A percentile compares a stretch with the other conserved stretches of the same genome.
phyloP scores from a whole-genome alignment of 345 rosid species.

The Rhodomyrtus tomentosa region DNA sequence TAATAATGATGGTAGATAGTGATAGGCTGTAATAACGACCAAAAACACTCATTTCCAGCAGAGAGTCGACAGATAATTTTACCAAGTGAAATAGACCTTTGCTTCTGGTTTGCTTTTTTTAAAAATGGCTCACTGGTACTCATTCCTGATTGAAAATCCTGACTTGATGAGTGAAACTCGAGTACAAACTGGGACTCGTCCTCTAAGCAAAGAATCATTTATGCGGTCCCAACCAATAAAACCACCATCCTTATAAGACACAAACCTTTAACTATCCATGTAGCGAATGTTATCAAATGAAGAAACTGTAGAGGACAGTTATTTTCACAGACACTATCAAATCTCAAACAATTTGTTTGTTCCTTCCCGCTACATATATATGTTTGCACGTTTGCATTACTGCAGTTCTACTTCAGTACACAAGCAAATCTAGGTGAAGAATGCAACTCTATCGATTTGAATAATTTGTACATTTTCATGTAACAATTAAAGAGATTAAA shows the following conservation, averaged over 20 bases:
- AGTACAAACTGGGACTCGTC: neutral
- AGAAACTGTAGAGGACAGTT: neutral
- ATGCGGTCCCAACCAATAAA: neutral
- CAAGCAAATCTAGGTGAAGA: neutral
- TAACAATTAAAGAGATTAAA: neutral
- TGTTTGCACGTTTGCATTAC: neutral
- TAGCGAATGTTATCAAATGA: neutral
- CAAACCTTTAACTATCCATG: neutral
- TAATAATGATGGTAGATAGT: neutral
- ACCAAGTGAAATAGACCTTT: neutral
- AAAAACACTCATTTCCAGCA: neutral
- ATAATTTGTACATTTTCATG: neutral
- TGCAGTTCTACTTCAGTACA: neutral
- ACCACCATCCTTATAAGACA: neutral
- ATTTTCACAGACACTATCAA: constrained; percentile 9
- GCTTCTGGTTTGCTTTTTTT: neutral
- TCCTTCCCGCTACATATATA: neutral
- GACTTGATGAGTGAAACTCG: neutral
- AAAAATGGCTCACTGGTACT: neutral
- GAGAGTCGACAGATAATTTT: neutral
- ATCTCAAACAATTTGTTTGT: neutral
- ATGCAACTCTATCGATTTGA: neutral
- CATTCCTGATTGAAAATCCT: neutral
- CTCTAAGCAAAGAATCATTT: neutral
- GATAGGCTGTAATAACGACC: neutral